Conservation (phyloP, 768 basidiomycete genomes). For the Vararia minispora region DNA sequence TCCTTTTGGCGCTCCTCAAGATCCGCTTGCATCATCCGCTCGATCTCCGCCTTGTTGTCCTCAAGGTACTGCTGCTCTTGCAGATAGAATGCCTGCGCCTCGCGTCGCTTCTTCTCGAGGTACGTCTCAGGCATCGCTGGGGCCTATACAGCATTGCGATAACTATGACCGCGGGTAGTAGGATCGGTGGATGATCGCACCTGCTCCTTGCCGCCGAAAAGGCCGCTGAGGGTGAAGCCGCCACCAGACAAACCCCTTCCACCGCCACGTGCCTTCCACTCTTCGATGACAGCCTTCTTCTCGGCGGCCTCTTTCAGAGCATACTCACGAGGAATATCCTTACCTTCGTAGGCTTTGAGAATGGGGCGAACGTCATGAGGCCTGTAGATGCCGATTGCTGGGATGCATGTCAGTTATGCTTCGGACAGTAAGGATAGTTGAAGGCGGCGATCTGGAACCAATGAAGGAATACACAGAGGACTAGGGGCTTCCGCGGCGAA, state of each 20-base stretch:
- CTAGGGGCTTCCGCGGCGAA: not conserved
- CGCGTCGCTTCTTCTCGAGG: slow-evolving; percentile 38
- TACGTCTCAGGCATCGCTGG: slow-evolving; percentile 35
- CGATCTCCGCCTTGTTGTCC: slow-evolving; percentile 39
- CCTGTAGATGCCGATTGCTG: slow-evolving; percentile 89
- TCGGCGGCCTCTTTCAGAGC: slow-evolving; percentile 79
- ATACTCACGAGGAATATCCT: slow-evolving; percentile 83
- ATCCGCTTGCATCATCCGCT: slow-evolving; percentile 40
- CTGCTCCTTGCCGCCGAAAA: slow-evolving; percentile 27
- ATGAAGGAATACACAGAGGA: too few relatives aligned
- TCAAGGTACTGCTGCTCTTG: slow-evolving; percentile 43
- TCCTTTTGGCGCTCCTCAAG: slow-evolving; percentile 35
- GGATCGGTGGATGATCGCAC: slow-evolving; percentile 14
- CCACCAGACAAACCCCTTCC: slow-evolving; percentile 24
- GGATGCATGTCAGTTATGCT: too few relatives aligned
- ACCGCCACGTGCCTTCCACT: slow-evolving; percentile 50
- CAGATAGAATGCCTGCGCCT: slow-evolving; percentile 39
- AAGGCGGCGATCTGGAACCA: not conserved
- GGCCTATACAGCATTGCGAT: slow-evolving; percentile 5
- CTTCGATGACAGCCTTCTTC: slow-evolving; percentile 66
- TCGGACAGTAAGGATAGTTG: too few relatives aligned
- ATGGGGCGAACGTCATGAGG: slow-evolving; percentile 83
- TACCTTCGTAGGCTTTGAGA: slow-evolving; percentile 72
- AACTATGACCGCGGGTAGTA: not conserved
- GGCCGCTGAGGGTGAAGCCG: slow-evolving; percentile 32